phyloP scores from a whole-genome alignment of 2,329 filamentous ascomycete genomes.

The Diaporthe amygdali region DNA sequence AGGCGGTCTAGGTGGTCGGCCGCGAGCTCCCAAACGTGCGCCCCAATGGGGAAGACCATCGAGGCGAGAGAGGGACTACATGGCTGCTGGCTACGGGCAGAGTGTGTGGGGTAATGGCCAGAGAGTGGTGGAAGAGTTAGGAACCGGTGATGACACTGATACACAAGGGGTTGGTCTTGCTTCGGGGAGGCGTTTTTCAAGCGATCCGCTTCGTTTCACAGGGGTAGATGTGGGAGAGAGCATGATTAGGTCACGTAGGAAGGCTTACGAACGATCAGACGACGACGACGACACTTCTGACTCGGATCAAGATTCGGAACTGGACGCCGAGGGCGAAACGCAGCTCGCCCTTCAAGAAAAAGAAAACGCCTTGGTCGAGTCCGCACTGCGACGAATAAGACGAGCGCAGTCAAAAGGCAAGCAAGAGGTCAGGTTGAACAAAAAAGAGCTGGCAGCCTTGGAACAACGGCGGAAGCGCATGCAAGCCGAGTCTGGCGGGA shows the following conservation, averaged over 20 bases:
- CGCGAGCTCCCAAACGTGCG: conserved; percentile 95
- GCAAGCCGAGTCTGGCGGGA: conserved; percentile 46
- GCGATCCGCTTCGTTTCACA: conserved; percentile 66
- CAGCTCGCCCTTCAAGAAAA: conserved; percentile 65
- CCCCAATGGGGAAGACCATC: conserved; percentile 99
- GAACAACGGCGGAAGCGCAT: conserved; percentile 70
- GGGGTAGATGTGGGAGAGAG: conserved; percentile 60
- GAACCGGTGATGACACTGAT: conserved; percentile 61
- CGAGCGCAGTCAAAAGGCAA: conserved; percentile 78
- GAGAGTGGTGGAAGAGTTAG: conserved; percentile 72
- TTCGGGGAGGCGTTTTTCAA: conserved; percentile 56
- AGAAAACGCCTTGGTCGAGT: conserved; percentile 78
- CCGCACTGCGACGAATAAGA: conserved; percentile 80
- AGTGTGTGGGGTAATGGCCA: conserved; percentile 43
- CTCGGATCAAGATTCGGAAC: conserved; percentile 53
- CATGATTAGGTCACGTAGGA: conserved; percentile 42
- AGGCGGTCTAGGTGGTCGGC: conserved; percentile 99
- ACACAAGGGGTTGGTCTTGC: conserved; percentile 58
- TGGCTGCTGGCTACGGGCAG: conserved; percentile 52
- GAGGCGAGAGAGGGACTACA: conserved; percentile 75
- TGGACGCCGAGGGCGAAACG: conserved; percentile 58
- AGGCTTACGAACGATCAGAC: conserved; percentile 46
- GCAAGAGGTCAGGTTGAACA: conserved; percentile 78
- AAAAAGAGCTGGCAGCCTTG: conserved; percentile 81
- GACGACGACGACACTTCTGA: conserved; percentile 53